These are phyloP conservation scores for Xylaria castorea DNA, from an alignment of 495 filamentous ascomycete species.

Conservation along the genomic window DNA sequence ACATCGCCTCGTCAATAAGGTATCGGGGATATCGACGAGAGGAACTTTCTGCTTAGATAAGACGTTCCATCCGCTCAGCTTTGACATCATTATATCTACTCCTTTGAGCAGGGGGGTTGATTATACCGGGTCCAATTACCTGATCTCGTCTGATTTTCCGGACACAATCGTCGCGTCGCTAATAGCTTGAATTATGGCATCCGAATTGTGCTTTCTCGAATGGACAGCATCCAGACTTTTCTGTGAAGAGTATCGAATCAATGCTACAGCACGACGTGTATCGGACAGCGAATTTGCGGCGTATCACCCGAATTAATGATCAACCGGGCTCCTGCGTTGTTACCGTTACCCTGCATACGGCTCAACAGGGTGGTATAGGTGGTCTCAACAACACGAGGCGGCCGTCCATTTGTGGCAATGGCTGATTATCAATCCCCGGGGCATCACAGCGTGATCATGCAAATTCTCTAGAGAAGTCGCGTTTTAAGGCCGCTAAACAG, in stretches of 20 bases:
- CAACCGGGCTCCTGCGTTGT: slow-evolving; percentile 6
- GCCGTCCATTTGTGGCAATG: slow-evolving; percentile 3
- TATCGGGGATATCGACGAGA: background rate
- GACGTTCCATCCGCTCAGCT: background rate
- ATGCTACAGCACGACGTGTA: slow-evolving; percentile 14
- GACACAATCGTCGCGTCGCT: background rate
- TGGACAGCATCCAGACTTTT: background rate
- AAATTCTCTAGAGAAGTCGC: background rate
- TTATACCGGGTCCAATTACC: background rate
- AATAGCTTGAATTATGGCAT: background rate
- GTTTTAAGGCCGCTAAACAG: background rate
- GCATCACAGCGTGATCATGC: background rate
- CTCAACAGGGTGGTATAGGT: background rate
- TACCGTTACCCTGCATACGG: slow-evolving; percentile 8
- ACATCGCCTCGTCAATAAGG: no score
- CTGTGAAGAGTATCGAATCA: background rate
- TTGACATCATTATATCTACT: slow-evolving; percentile 19
- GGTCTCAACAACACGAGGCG: slow-evolving; percentile 7
- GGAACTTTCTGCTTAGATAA: background rate
- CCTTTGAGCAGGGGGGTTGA: background rate
- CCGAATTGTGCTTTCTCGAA: background rate
- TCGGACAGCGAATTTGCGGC: slow-evolving; percentile 1
- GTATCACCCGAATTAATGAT: background rate
- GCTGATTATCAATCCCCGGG: background rate
- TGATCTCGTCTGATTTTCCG: slow-evolving; percentile 19